Base-by-base conservation (phyloP, 768 basidiomycete species). In the Russula sp. region DNA sequence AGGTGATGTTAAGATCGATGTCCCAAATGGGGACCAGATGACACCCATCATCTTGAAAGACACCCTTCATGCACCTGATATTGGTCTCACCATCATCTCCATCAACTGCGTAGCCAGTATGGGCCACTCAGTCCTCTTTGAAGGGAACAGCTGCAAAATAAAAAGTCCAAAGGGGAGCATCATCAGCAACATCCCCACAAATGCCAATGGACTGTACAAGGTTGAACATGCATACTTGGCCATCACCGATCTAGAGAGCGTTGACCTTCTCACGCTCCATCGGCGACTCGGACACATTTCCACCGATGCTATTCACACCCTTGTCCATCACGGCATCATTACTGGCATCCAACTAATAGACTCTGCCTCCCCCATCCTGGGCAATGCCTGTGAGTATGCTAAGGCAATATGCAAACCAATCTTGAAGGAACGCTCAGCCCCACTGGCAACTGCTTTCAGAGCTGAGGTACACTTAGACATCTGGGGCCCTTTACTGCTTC, bases 241-340 rank as follows among this genome's bases (percentile, higher is more conserved):
- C 1, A 3, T 9, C 7, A 36, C 6, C 1, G 4, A 5, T 2
- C 2, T 4, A 2, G 42, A 56, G 6, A 0, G 0, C 2, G 18
- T 29, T 11, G 29, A 53, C 0, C 32, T 47, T n/a, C 36, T 14
- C 22, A 39, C 11, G 2, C 13, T 52, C 9, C 51, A 52, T 3
- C 2, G 20, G 6, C 10, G 13, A 16, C 35, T 52, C 36, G 75
- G 74, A 0, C 78, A 79, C 55, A 70, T 78, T 11, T 67, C 73
- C 1, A 69, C 63, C 1, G 56, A 57, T 0, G 52, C 65, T 1
- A 73, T 71, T 6, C 56, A 61, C 25, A 29, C 25, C 25, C 25
- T 29, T 29, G 25, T 29, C 25, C 25, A 29, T 3, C 25, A 29
- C 3, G 3, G n/a, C n/a, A n/a, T n/a, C n/a, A n/a, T n/a, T n/a